Evolutionary conservation across 2,329 filamentous ascomycete species (phyloP).

Genomic region (Penicillium sp.): DNA sequence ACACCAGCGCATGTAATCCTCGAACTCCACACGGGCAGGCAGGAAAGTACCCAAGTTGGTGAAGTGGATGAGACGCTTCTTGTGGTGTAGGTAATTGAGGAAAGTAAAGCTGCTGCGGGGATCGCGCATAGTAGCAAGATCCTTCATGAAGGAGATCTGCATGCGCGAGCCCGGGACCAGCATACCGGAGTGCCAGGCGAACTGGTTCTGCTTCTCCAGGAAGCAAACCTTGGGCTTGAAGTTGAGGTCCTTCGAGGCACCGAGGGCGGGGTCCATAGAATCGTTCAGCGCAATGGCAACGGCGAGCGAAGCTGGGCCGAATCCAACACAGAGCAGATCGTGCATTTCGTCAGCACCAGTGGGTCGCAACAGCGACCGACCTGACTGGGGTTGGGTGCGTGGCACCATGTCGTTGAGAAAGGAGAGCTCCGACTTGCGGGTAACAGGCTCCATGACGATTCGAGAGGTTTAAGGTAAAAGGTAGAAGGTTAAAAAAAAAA

Average conservation of each 20-base stretch:
- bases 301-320: conserved; percentile 85
- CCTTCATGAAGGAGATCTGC: conserved; percentile 98
- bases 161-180: conserved; percentile 88
- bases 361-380: conserved; percentile 49
- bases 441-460: conserved; percentile 18
- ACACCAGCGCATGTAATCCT: conserved; percentile 95
- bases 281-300: conserved; percentile 89
- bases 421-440: conserved; percentile 26
- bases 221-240: conserved; percentile 72
- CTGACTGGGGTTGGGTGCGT: conserved; percentile 17
- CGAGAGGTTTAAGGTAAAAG: neutral
- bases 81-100: conserved; percentile 84
- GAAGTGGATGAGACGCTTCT: conserved; percentile 81
- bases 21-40: conserved; percentile 82
- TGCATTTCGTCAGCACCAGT: conserved; percentile 63
- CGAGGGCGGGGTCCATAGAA: conserved; percentile 52
- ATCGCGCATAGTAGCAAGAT: conserved; percentile 83
- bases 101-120: conserved; percentile 92
- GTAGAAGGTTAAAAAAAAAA: neutral
- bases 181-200: conserved; percentile 96
- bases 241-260: conserved; percentile 31
- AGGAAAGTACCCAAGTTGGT: conserved; percentile 88
- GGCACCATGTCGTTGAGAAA: conserved; percentile 25
- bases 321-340: conserved; percentile 87
- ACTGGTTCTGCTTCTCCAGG: conserved; percentile 77